These are phyloP conservation scores for Yamadazyma trypodendri DNA, from an alignment of 1,139 yeast genomes.

Conservation along the genomic window DNA sequence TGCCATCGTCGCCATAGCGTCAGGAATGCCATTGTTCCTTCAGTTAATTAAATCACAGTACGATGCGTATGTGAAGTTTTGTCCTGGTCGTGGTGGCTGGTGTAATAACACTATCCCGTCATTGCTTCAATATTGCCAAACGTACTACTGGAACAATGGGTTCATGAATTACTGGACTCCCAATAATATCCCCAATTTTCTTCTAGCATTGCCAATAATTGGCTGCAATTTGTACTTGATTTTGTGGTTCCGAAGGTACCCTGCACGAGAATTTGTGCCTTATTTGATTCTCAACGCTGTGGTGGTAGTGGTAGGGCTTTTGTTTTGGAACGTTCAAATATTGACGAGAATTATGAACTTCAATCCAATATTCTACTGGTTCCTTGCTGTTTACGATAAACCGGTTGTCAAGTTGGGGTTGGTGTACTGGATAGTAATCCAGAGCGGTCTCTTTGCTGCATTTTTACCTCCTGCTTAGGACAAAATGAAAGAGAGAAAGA, in stretches of 20 bases:
- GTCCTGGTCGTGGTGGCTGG: conserved; percentile 81
- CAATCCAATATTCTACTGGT: conserved; percentile 76
- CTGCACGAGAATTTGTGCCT: conserved; percentile 27
- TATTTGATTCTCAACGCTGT: conserved; percentile 36
- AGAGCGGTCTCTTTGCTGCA: conserved; percentile 59
- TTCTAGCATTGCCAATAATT: conserved; percentile 73
- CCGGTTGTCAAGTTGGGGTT: conserved; percentile 19
- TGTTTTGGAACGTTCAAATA: conserved; percentile 83
- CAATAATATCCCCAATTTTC: conserved; percentile 78
- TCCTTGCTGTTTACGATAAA: conserved; percentile 37
- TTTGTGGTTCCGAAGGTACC: conserved; percentile 41
- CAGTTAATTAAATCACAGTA: conserved; percentile 49
- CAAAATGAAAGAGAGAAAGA: no score
- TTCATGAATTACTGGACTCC: conserved; percentile 78
- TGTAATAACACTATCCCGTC: conserved; percentile 59
- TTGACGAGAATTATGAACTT: conserved; percentile 77
- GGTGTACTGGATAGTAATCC: conserved; percentile 56
- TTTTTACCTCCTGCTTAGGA: conserved; percentile 78
- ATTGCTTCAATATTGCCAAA: conserved; percentile 73
- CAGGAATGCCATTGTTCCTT: conserved; percentile 55
- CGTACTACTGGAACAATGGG: conserved; percentile 82
- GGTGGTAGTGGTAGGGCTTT: conserved; percentile 50
- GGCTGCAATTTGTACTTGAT: conserved; percentile 30
- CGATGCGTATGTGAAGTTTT: conserved; percentile 55
- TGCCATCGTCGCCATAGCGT: conserved; percentile 24